Conservation (phyloP, 176 grass and related monocot species). For the Hsuehochloa calcarea region DNA sequence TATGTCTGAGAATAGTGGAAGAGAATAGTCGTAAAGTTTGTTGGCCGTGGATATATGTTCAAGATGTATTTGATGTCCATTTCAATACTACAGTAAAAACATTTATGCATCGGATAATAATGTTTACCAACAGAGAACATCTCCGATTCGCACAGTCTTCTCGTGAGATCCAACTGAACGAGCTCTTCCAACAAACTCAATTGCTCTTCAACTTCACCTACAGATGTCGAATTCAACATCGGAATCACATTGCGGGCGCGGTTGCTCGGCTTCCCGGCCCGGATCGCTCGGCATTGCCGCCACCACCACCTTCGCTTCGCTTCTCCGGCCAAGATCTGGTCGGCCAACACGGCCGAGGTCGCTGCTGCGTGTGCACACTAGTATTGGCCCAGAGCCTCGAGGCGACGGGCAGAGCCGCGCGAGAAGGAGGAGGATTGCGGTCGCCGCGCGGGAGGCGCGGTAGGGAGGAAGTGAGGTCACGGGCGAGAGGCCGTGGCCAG, state of each 20-base stretch:
- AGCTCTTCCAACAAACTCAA: conserved; percentile 65
- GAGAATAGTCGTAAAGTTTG: background rate
- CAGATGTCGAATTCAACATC: conserved; percentile 14
- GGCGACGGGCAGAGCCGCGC: too few relatives aligned
- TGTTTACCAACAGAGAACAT: conserved; percentile 61
- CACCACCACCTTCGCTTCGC: too few relatives aligned
- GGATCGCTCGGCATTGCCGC: too few relatives aligned
- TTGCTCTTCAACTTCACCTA: conserved; percentile 80
- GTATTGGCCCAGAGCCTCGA: too few relatives aligned
- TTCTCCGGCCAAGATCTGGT: too few relatives aligned
- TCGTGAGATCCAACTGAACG: conserved; percentile 80
- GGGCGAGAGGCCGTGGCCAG: too few relatives aligned
- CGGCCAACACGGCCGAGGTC: too few relatives aligned
- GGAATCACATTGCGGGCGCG: background rate
- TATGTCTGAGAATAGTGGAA: background rate
- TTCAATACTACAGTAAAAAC: background rate
- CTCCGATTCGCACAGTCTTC: conserved; percentile 43
- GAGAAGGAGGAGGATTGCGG: too few relatives aligned
- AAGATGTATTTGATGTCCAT: background rate
- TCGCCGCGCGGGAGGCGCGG: too few relatives aligned
- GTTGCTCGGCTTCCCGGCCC: too few relatives aligned
- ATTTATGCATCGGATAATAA: background rate
- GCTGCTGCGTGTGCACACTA: too few relatives aligned
- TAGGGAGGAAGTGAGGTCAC: too few relatives aligned
- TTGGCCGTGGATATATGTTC: background rate